Percentiles rank a stretch among this genome's conserved stretches.
Evolutionary conservation across 1,139 yeast genomes (phyloP).

Genomic region (Candida gigantensis): DNA sequence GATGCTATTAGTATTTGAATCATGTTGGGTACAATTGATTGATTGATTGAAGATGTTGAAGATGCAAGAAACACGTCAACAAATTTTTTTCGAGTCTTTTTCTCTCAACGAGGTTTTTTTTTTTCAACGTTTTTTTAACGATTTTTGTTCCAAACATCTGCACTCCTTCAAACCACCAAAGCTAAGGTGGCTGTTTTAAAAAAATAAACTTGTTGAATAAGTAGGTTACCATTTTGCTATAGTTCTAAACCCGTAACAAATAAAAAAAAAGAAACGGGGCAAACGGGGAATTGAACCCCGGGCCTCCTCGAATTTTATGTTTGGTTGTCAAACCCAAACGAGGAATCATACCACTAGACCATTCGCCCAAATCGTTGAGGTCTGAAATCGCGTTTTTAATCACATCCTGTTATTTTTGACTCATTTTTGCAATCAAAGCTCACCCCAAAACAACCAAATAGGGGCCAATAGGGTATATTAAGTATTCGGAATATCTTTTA

Average conservation of each 20-base stretch:
- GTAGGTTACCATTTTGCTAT: too few relatives aligned
- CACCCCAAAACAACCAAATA: too few relatives aligned
- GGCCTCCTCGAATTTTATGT: constrained; percentile 19
- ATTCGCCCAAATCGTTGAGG: constrained; percentile 18
- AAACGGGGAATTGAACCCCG: constrained; percentile 26
- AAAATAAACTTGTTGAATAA: not conserved
- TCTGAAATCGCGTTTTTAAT: too few relatives aligned
- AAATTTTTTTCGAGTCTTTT: constrained; percentile 5
- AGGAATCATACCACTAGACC: constrained; percentile 54
- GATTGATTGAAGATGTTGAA: not conserved
- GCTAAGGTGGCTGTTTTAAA: not conserved
- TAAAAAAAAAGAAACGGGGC: constrained; percentile 18
- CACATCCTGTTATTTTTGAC: too few relatives aligned
- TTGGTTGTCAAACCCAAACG: constrained; percentile 36
- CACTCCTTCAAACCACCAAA: not conserved
- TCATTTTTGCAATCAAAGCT: too few relatives aligned
- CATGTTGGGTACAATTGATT: not conserved
- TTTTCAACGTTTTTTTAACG: constrained; percentile 3
- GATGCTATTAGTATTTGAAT: constrained; percentile 3
- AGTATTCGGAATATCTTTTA: too few relatives aligned
- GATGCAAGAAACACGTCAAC: constrained; percentile 6
- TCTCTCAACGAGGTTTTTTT: too few relatives aligned
- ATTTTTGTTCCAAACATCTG: not conserved
- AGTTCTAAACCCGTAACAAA: too few relatives aligned
- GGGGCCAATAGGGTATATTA: too few relatives aligned